Evolutionary conservation across 2,329 filamentous ascomycete species (phyloP).

Genomic region (Rhexocercosporidium sp.): DNA sequence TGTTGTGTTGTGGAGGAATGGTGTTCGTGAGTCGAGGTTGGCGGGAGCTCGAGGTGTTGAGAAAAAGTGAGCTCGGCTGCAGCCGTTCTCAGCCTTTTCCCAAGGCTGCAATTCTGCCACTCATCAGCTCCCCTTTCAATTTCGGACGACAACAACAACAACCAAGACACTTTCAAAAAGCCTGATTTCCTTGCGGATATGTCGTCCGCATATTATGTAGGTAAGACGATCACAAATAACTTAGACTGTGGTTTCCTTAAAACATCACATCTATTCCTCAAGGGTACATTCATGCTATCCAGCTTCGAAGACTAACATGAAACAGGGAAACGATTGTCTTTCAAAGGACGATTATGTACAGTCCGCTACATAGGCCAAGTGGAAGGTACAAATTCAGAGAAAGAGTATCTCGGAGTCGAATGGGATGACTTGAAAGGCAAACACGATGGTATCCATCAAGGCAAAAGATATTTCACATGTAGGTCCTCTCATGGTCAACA

Average conservation of each 20-base stretch:
- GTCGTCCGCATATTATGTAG: conserved; percentile 11
- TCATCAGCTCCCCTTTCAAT: neutral
- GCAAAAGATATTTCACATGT: conserved; percentile 84
- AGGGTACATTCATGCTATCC: neutral
- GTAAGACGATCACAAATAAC: neutral
- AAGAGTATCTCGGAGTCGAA: conserved; percentile 88
- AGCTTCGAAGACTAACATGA: neutral
- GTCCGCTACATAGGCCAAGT: conserved; percentile 83
- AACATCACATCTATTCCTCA: neutral
- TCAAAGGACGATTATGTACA: conserved; percentile 78
- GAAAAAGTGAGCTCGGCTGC: conserved; percentile 10
- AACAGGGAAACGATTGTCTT: conserved; percentile 79
- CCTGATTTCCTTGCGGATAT: neutral
- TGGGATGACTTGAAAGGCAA: conserved; percentile 95
- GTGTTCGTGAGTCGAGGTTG: conserved; percentile 9
- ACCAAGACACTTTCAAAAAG: neutral
- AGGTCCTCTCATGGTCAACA: conserved; percentile 40
- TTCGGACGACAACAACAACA: conserved; percentile 3
- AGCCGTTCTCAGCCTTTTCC: conserved; percentile 35
- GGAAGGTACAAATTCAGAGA: conserved; percentile 68
- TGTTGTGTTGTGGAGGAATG: neutral
- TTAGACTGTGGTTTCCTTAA: neutral
- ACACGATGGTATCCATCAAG: conserved; percentile 84
- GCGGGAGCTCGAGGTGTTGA: neutral
- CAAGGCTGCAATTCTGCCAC: conserved; percentile 24